These are phyloP conservation scores for Vigna mungo DNA, from an alignment of 306 rosid species.

Conservation along the genomic window DNA sequence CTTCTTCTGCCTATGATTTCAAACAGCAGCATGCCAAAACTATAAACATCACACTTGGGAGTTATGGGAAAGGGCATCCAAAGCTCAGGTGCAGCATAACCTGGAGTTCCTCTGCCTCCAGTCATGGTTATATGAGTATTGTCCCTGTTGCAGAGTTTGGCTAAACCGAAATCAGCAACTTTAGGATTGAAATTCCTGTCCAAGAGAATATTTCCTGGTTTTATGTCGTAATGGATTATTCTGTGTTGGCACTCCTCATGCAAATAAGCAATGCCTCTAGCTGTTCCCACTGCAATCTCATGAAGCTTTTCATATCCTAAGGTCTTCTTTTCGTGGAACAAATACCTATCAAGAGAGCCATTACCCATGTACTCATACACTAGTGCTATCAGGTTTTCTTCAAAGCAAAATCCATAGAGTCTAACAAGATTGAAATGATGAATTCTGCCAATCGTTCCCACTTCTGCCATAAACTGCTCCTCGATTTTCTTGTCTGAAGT, in stretches of 20 bases:
- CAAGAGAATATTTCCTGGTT: constrained; percentile 63
- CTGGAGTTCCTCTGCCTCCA: constrained; percentile 62
- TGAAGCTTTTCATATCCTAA: constrained; percentile 54
- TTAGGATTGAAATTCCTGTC: constrained; percentile 51
- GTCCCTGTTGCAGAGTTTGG: constrained; percentile 53
- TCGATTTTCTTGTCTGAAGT: constrained; percentile 30
- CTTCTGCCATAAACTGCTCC: constrained; percentile 5
- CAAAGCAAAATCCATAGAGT: constrained; percentile 58
- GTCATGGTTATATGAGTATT: constrained; percentile 53
- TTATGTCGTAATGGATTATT: constrained; percentile 66
- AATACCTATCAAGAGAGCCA: constrained; percentile 58
- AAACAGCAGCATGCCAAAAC: constrained; percentile 64
- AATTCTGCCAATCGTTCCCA: not conserved
- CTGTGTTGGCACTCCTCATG: constrained; percentile 61
- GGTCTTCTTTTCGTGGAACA: constrained; percentile 41
- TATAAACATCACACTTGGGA: constrained; percentile 63
- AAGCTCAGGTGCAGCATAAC: constrained; percentile 64
- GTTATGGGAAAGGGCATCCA: constrained; percentile 59
- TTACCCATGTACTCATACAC: constrained; percentile 60
- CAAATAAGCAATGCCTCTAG: constrained; percentile 56
- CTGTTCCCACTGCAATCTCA: constrained; percentile 60
- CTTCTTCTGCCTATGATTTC: constrained; percentile 58
- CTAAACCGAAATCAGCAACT: constrained; percentile 68
- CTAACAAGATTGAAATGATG: constrained; percentile 58
- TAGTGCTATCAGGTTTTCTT: constrained; percentile 49